These are phyloP conservation scores for Globisporangium paroecandrum DNA, from an alignment of 352 stramenopile species.

Conservation along the genomic window DNA sequence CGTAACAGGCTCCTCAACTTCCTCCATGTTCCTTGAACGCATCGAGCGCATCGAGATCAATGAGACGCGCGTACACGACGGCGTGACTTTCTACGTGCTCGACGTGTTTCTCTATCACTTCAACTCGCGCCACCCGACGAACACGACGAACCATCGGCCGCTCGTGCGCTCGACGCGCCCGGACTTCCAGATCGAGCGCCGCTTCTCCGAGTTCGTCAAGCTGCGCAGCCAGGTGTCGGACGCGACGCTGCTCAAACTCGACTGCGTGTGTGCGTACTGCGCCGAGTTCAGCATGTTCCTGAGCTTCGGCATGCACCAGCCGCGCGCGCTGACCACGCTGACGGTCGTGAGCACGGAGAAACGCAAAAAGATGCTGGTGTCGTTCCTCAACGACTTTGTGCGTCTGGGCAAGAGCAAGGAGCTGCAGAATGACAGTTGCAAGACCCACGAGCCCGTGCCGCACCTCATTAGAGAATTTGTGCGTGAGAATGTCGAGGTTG, in stretches of 20 bases:
- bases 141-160: conserved; percentile 35
- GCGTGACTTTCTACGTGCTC: conserved; percentile 52
- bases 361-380: conserved; percentile 47
- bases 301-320: conserved; percentile 47
- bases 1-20: conserved; percentile 26
- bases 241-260: conserved; percentile 40
- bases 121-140: conserved; percentile 43
- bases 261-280: conserved; percentile 59
- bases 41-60: conserved; percentile 57
- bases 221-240: conserved; percentile 41
- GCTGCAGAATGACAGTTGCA: conserved; percentile 36
- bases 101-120: conserved; percentile 53
- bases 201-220: conserved; percentile 60
- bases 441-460: conserved; percentile 41
- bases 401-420: conserved; percentile 39
- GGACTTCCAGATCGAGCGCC: conserved; percentile 53
- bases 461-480: conserved; percentile 46
- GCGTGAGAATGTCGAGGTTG: neutral
- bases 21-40: conserved; percentile 44
- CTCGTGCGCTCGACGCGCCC: conserved; percentile 25
- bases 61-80: conserved; percentile 34
- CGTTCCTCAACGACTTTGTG: conserved; percentile 51
- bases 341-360: conserved; percentile 27
- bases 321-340: conserved; percentile 39
- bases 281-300: conserved; percentile 54